Evolutionary conservation across 2,329 filamentous ascomycete species (phyloP), one percentile per base, ranked within the genome.

Genomic region (Epichloe sylvatica): DNA sequence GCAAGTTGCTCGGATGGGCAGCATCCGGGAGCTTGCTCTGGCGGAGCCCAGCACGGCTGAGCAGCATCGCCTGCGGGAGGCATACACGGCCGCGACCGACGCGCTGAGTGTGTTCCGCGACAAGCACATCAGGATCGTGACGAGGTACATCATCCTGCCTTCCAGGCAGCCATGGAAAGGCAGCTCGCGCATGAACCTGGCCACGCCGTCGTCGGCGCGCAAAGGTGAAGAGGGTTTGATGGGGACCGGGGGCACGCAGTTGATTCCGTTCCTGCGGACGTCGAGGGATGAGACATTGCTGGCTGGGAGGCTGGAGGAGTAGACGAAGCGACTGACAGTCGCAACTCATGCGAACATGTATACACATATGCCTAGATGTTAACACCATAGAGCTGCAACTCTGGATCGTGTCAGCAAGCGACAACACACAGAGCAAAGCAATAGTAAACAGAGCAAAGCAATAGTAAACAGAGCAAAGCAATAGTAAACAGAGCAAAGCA

Each of bases 211-310:
- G 13, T 65, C 67, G 12, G 53, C 48, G 7, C 45, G 56, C 17
- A 64, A 62, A 46, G 56, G 57, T 1, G 62, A 61, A 17, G 59
- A 64, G 19, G 68, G 84, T 54, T 69, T 94, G 40, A 83, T 83
- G 1, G 91, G 91, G 0, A 96, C 90, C 0, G 90, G 90, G 91
- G 91, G 91, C 0, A 96, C 91, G 0, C 80, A 83, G 0, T 66
- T 97, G 47, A 84, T 96, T 51, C 87, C 90, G 0, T 97, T 97
- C 64, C 65, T 97, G 54, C 94, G 88, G 66, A 86, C 94, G 66
- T 83, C 86, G 3, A 74, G 91, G 87, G 87, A 96, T 61, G 90
- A 95, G 71, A 96, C 90, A 0, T 54, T 52, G 2, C 57, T 59
- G 19, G 70, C 70, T 3, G 69, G 67, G 0, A 59, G 54, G 15